Evolutionary conservation across 140 eudicot species (phyloP), one percentile per base, ranked within the genome.

Genomic region (Bidens hawaiensis): DNA sequence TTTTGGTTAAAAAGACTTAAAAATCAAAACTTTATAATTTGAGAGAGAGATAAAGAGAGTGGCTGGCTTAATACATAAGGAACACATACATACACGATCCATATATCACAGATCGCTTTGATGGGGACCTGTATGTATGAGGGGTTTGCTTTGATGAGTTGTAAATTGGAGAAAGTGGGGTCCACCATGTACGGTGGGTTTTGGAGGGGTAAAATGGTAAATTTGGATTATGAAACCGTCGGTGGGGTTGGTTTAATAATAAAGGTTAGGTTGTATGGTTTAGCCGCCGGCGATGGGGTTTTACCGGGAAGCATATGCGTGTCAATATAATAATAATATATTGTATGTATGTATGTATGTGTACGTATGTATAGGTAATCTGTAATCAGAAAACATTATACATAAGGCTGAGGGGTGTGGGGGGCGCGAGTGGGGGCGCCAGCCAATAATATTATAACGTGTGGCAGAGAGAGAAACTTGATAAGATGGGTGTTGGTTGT

Each of bases 61-160:
- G n/a, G n/a, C n/a, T n/a, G n/a, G 94, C 93, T 83, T 85, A 74
- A 67, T 50, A 74, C 62, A 70, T 50, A 85, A 85, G 94, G 78
- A 82, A 52, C 59, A 52, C 36, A 84, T 76, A 75, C 69, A 54
- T 62, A 72, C 82, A n/a, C n/a, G n/a, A n/a, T n/a, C n/a, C n/a
- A n/a, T n/a, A n/a, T n/a, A n/a, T n/a, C 11, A 31, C 38, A 31
- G 38, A 31, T 31, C 38, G 38, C 10, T 31, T 31, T 38, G 55
- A 48, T 17, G 41, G n/a, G n/a, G n/a, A n/a, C n/a, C n/a, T n/a
- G n/a, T n/a, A n/a, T n/a, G n/a, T n/a, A n/a, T n/a, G n/a, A n/a
- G n/a, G n/a, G n/a, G n/a, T n/a, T n/a, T n/a, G n/a, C n/a, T n/a
- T n/a, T n/a, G n/a, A n/a, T 62, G 72, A 69, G 75, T 68, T 75